Evolutionary conservation across 495 filamentous ascomycete species (phyloP), one percentile per base, ranked within the genome.

Genomic region (Daldinia decipiens): DNA sequence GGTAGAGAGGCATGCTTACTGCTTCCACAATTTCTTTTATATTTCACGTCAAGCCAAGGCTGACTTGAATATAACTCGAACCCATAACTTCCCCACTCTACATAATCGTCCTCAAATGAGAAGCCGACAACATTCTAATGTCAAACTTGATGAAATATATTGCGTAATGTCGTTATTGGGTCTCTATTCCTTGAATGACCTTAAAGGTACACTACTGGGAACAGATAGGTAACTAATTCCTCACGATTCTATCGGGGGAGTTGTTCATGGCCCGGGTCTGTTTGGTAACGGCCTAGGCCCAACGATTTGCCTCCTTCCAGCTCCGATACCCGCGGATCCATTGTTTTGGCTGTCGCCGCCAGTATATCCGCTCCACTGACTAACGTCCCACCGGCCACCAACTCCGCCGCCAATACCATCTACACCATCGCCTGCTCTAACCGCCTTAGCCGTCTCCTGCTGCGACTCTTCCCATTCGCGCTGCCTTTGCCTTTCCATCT

Each of bases 401-500:
- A 87, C 82, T 50, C 76, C 89, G 73, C 68, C 89, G 71, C 74
- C 87, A 29, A 85, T 84, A 5, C 88, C 73, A 68, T 86, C 78
- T 71, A 90, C 74, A 65, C 83, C 72, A 68, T 85, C 69, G 19
- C 83, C 83, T 9, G 77, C 67, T 11, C 82, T 79, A 0, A 84
- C 84, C 5, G 87, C 89, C 50, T 83, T 83, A 54, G 86, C 82
- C 1, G 88, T 90, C 68, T 89, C 90, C 63, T 90, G 86, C 80
- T 98, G 95, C n/a, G 87, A 85, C 61, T 95, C 91, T 73, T 98
- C 95, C 95, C 95, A 99, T 73, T 99, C 95, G 57, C 87, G 85
- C 81, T 99, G 95, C 40, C 95, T 86, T 77, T 97, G 92, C 11
- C 96, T 87, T 80, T 99, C 95, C 69, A 92, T 87, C 79, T 99